phyloP scores from a whole-genome alignment of 345 rosid species.

The Lepidium didymum region DNA sequence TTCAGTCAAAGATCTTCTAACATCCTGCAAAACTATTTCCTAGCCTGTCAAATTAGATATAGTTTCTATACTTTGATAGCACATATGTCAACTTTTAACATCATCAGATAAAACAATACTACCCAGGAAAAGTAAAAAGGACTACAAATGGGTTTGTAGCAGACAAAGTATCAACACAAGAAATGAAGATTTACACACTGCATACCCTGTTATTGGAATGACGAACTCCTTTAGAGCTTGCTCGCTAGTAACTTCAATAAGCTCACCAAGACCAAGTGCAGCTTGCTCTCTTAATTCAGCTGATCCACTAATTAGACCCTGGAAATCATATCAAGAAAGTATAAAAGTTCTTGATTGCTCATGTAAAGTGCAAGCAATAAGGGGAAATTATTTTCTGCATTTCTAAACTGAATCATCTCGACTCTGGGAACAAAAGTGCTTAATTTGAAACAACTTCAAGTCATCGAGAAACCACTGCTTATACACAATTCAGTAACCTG shows the following conservation, averaged over 20 bases:
- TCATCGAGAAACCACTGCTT: neutral
- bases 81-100: neutral
- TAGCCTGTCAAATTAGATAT: neutral
- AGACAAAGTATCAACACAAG: neutral
- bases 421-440: neutral
- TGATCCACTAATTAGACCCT: constrained; percentile 91
- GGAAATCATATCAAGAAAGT: neutral
- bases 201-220: constrained; percentile 95
- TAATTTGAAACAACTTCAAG: neutral
- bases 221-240: constrained; percentile 78
- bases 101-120: neutral
- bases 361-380: neutral
- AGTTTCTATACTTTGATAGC: neutral
- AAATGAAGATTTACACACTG: constrained; percentile 9
- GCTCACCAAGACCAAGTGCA: constrained; percentile 95
- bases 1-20: neutral
- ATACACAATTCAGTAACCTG: neutral
- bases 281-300: constrained; percentile 96
- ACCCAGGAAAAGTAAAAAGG: neutral
- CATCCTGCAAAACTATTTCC: neutral
- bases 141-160: neutral
- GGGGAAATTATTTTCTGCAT: neutral
- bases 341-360: neutral
- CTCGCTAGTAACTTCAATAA: constrained; percentile 95
- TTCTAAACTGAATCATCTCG: neutral